These are phyloP conservation scores for Amanita pseudoporphyria DNA, from an alignment of 768 basidiomycete genomes.

Conservation along the genomic window DNA sequence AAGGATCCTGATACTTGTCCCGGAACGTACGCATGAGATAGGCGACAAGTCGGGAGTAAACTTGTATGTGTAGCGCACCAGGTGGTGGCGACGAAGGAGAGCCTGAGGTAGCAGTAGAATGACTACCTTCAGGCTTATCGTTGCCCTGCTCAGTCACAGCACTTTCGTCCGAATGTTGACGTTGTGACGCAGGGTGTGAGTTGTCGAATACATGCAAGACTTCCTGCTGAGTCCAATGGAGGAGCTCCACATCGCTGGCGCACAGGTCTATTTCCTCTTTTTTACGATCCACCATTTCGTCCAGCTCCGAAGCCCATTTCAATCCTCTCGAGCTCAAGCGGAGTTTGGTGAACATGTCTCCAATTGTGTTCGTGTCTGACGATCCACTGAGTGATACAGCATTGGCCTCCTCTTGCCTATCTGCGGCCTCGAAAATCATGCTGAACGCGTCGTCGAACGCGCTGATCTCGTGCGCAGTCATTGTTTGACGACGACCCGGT, in stretches of 20 bases:
- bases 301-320: slow-evolving; percentile 40
- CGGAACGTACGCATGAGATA: slow-evolving; percentile 72
- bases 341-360: slow-evolving; percentile 47
- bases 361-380: slow-evolving; percentile 17
- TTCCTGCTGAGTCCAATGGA: slow-evolving; percentile 62
- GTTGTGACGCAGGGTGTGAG: slow-evolving; percentile 20
- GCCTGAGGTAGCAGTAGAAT: slow-evolving; percentile 10
- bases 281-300: slow-evolving; percentile 53
- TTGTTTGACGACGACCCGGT: slow-evolving; percentile 30
- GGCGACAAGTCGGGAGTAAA: slow-evolving; percentile 70
- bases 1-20: slow-evolving; percentile 68
- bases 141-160: slow-evolving; percentile 23
- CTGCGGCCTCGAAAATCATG: slow-evolving; percentile 50
- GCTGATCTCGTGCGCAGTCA: slow-evolving; percentile 58
- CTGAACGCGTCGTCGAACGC: slow-evolving; percentile 70
- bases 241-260: slow-evolving; percentile 57
- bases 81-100: background rate
- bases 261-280: slow-evolving; percentile 69
- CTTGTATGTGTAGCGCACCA: slow-evolving; percentile 40
- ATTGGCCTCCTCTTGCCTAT: background rate
- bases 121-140: slow-evolving; percentile 14
- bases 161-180: slow-evolving; percentile 38
- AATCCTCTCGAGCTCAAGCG: slow-evolving; percentile 39
- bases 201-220: slow-evolving; percentile 50
- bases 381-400: background rate